These are phyloP conservation scores for Leptodermis oblonga DNA, from an alignment of 257 asterid genomes.

Conservation along the genomic window DNA sequence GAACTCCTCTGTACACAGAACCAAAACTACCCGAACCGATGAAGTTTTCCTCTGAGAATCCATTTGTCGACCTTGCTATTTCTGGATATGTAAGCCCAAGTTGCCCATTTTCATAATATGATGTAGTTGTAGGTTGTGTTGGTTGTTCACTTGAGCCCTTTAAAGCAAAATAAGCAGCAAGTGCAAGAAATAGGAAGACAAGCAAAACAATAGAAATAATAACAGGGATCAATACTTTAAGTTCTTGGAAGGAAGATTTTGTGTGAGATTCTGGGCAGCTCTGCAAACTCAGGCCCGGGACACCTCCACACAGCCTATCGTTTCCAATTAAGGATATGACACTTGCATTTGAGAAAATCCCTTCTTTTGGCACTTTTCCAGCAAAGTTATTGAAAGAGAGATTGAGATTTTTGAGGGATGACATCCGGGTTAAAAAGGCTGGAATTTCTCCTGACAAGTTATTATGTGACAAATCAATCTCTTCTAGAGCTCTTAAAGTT, in stretches of 20 bases:
- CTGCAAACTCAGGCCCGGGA: slow-evolving; percentile 20
- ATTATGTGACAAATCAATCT: slow-evolving; percentile 19
- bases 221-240: slow-evolving; percentile 16
- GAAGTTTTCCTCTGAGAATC: slow-evolving; percentile 30
- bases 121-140: not conserved
- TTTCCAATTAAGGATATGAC: slow-evolving; percentile 29
- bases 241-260: not conserved
- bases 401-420: slow-evolving; percentile 28
- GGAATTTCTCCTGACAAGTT: slow-evolving; percentile 27
- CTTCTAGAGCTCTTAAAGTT: slow-evolving; percentile 7
- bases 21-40: slow-evolving; percentile 43
- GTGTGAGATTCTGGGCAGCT: slow-evolving; percentile 7
- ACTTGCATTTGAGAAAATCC: slow-evolving; percentile 30
- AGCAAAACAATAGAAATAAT: slow-evolving; percentile 4
- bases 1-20: slow-evolving; percentile 32
- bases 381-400: slow-evolving; percentile 36
- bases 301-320: slow-evolving; percentile 34
- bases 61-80: slow-evolving; percentile 29
- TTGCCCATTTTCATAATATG: slow-evolving; percentile 13
- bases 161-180: slow-evolving; percentile 9
- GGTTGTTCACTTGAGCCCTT: slow-evolving; percentile 6
- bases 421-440: slow-evolving; percentile 11
- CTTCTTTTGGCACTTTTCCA: slow-evolving; percentile 35
- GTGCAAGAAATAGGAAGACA: slow-evolving; percentile 2
- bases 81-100: slow-evolving; percentile 27